Evolutionary conservation across 208 protist genomes (phyloP), one percentile per base, ranked within the genome.

Genomic region (Leishmania gerbilli): DNA sequence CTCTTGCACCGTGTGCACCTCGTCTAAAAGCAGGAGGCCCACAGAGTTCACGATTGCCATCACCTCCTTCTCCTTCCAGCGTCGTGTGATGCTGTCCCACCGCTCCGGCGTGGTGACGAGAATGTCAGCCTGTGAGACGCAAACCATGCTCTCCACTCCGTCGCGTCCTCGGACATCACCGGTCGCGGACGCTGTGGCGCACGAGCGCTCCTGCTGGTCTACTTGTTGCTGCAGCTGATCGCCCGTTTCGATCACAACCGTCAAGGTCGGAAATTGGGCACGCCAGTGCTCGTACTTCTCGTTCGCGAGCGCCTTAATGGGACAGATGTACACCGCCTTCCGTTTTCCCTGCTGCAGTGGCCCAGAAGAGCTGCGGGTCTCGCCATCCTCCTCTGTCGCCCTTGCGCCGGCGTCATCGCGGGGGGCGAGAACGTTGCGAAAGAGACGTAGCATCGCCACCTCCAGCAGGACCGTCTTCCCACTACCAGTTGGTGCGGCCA

Each of bases 101-200:
- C 97, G 93, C 84, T 99, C 96, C 55, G 97, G 97, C 17, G 97
- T 99, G 31, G 96, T 97, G 72, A 99, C 88, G 77, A 98, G 91
- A 78, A 98, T 95, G 81, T 97, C 89, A 8, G 93, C 91, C 27
- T 78, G 65, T 13, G 83, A 83, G 3, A 97, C 88, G 5, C 77
- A 77, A 0, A 71, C 49, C 42, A 97, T 80, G 56, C 77, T 81
- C n/a, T 90, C 80, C 0, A 77, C 58, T 0, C 97, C 79, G 69
- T 98, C 95, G 45, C 75, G 85, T 60, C n/a, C 27, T 67, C 69
- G 90, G 81, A 4, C 95, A 92, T 31, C 98, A 76, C 77, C 98
- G 85, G 89, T 97, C 98, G 83, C 99, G 97, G 40, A 95, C 96
- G 45, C 97, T 98, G 37, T 94, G 81, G 81, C 98, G 95, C 58